Percentiles rank a stretch among this genome's conserved stretches.
Evolutionary conservation across 306 rosid genomes (phyloP).

Genomic region (Senna siamea): DNA sequence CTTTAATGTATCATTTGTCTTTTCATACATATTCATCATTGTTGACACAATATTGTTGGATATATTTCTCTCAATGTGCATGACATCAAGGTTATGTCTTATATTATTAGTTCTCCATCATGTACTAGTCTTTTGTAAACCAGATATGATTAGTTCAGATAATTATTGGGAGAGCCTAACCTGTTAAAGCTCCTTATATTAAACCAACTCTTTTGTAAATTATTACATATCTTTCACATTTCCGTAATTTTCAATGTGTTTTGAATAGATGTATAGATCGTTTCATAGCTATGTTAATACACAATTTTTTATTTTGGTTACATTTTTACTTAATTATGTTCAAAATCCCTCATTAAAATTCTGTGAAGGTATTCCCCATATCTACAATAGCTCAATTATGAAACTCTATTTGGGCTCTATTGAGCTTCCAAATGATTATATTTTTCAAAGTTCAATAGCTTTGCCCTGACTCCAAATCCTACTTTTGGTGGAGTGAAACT

Average conservation of each 20-base stretch:
- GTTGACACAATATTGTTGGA: too few relatives aligned
- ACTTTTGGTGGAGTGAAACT: too few relatives aligned
- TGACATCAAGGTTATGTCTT: too few relatives aligned
- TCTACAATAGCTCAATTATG: background rate
- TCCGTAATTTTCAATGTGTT: slow-evolving; percentile 21
- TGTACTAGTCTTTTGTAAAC: too few relatives aligned
- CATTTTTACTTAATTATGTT: slow-evolving; percentile 11
- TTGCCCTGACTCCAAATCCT: too few relatives aligned
- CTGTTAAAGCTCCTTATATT: background rate
- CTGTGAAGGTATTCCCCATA: slow-evolving; percentile 22
- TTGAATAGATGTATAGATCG: slow-evolving; percentile 43
- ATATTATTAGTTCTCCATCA: too few relatives aligned
- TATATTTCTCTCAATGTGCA: too few relatives aligned
- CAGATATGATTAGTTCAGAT: too few relatives aligned
- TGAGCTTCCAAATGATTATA: background rate
- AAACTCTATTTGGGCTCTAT: background rate
- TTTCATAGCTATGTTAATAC: slow-evolving; percentile 35
- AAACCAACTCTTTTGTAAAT: background rate
- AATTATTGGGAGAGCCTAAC: too few relatives aligned
- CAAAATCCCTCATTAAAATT: slow-evolving; percentile 34
- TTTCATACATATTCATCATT: too few relatives aligned
- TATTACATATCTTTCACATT: slow-evolving; percentile 43
- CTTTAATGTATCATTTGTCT: too few relatives aligned
- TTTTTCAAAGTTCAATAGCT: too few relatives aligned
- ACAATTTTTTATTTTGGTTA: slow-evolving; percentile 12